These are phyloP conservation scores for Fagopyrum homotropicum DNA, from an alignment of 148 eudicot species.

Conservation along the genomic window DNA sequence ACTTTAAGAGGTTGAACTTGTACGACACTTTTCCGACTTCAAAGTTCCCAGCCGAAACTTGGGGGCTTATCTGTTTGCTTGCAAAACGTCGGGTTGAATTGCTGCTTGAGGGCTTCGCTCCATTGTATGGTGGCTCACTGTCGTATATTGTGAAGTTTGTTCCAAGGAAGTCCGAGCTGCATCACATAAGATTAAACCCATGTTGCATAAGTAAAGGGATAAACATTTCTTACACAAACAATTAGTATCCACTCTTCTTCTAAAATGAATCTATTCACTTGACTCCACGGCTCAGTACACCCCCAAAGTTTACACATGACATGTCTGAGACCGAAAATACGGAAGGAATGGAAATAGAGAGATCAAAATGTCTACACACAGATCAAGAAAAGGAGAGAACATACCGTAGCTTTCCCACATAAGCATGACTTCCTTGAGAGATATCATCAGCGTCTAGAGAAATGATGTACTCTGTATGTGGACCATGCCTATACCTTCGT, in stretches of 20 bases:
- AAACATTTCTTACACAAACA: neutral
- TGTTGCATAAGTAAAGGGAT: neutral
- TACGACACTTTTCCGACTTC: conserved; percentile 76
- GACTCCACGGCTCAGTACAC: neutral
- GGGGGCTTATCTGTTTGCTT: conserved; percentile 92
- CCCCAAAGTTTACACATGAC: neutral
- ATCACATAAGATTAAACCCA: neutral
- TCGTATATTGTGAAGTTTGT: conserved; percentile 88
- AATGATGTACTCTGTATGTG: conserved; percentile 78
- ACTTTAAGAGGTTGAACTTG: conserved; percentile 89
- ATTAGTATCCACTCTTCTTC: neutral
- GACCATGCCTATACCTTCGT: conserved; percentile 61
- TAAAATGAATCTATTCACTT: neutral
- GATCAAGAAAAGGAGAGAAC: neutral
- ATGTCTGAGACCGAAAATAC: neutral
- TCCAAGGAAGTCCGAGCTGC: conserved; percentile 97
- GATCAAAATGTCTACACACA: neutral
- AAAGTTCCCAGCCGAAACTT: conserved; percentile 89
- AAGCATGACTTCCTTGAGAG: conserved; percentile 87
- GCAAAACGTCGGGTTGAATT: conserved; percentile 65
- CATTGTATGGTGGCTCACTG: conserved; percentile 72
- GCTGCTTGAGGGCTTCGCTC: conserved; percentile 75
- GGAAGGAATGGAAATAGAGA: neutral
- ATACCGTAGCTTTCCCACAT: conserved; percentile 91
- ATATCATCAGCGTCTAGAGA: conserved; percentile 81